Base-by-base conservation (phyloP, 179 eudicot species). In the Pouteria campechiana region DNA sequence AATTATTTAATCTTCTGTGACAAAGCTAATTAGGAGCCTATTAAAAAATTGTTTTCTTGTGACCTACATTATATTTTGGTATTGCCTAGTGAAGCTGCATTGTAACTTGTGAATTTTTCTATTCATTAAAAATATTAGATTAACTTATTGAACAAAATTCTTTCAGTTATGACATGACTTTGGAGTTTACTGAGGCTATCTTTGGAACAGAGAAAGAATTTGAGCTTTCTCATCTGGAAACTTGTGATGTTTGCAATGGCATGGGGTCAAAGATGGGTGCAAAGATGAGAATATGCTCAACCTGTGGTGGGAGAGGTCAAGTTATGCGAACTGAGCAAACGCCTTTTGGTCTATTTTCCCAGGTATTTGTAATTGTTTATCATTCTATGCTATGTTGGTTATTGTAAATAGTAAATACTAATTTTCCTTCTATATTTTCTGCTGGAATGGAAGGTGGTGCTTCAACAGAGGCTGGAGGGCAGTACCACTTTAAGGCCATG, bases 281-380 rank as follows among this genome's bases (percentile, higher is more conserved):
- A 52, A 90, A 79, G 75, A 69, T 77, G 85, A 79, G 85, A 53
- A 68, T 90, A 69, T 90, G 96, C 65, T 82, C 96, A 21, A 77
- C 98, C 20, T 90, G 98, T 69, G 98, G 98, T 24, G 98, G 98
- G 36, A 74, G 94, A 61, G 98, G 98, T 66, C 98, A 90, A 67
- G 98, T 90, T 58, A 86, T 90, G 98, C 76, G 98, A 54, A 90
- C 98, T 22, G 98, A 90, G 69, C 98, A 82, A 75, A 90, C 98
- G 29, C 94, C 98, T 47, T 90, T 90, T 71, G 98, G 98, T 45
- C 49, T 79, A 67, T 90, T 82, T 66, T 90, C 96, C 32, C 98
- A 86, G 94, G 98, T 90, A 55, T 33, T 42, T 24, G 11, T n/a
- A n/a, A n/a, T n/a, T n/a, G n/a, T n/a, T n/a, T n/a, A n/a, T n/a